These are phyloP conservation scores for Ceratobasidium sp. DNA, from an alignment of 1,284 basidiomycete species.

Conservation along the genomic window DNA sequence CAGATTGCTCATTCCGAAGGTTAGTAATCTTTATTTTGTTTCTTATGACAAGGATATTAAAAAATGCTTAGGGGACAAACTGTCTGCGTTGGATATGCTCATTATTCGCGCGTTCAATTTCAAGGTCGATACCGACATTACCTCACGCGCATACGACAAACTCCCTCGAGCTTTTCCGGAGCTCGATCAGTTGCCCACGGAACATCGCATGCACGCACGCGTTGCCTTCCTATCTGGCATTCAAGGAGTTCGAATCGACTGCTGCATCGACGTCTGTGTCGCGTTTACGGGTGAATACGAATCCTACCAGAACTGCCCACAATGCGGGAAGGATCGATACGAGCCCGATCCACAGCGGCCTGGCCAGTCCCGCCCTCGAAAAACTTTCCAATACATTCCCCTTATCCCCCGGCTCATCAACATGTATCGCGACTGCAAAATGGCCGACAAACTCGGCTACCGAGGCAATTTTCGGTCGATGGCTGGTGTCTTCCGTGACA, in stretches of 20 bases:
- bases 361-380: background rate
- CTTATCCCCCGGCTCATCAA: conserved; percentile 36
- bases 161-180: conserved; percentile 12
- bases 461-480: background rate
- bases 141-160: conserved; percentile 1
- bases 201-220: background rate
- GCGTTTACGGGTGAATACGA: conserved; percentile 36
- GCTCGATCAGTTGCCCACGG: background rate
- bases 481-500: conserved; percentile 15
- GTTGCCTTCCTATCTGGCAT: conserved; percentile 2
- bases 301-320: conserved; percentile 21
- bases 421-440: background rate
- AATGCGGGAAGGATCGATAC: conserved; percentile 30
- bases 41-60: background rate
- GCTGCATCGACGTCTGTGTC: conserved; percentile 40
- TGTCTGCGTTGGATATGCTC: background rate
- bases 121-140: conserved; percentile 37
- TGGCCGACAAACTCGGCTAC: conserved; percentile 29
- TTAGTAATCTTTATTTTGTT: background rate
- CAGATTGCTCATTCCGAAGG: background rate
- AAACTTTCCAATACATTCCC: conserved; percentile 36
- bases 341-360: conserved; percentile 6
- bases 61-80: background rate
- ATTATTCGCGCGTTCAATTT: conserved; percentile 34
- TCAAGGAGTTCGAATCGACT: conserved; percentile 9